These are phyloP conservation scores for Ceratobasidium sp. DNA, from an alignment of 1,284 basidiomycete genomes.

Conservation along the genomic window DNA sequence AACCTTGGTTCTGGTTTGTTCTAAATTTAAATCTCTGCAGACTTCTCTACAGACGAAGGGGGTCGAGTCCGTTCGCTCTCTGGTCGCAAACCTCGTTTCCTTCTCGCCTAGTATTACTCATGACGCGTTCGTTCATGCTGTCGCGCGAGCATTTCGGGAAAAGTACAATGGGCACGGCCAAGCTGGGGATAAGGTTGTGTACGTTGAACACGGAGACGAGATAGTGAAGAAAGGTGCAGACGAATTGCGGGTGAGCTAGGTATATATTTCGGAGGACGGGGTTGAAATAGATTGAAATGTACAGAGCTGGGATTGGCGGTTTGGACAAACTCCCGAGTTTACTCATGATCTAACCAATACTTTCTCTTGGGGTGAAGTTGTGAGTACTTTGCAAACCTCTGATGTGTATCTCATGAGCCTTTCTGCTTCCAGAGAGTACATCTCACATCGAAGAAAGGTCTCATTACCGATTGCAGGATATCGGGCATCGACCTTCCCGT, in stretches of 20 bases:
- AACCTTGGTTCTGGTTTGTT: neutral
- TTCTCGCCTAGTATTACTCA: constrained; percentile 69
- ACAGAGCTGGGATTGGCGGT: constrained; percentile 94
- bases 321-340: constrained; percentile 96
- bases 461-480: constrained; percentile 58
- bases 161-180: constrained; percentile 63
- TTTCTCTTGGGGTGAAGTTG: constrained; percentile 74
- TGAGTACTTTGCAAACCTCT: constrained; percentile 57
- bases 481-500: constrained; percentile 47
- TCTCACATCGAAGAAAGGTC: constrained; percentile 61
- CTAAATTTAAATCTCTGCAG: constrained; percentile 43
- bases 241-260: constrained; percentile 75
- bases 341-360: constrained; percentile 66
- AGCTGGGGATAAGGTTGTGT: neutral
- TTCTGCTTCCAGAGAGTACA: constrained; percentile 56
- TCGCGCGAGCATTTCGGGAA: constrained; percentile 77
- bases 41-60: constrained; percentile 83
- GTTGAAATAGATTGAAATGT: constrained; percentile 25
- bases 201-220: constrained; percentile 56
- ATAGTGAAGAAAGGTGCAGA: constrained; percentile 74
- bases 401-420: constrained; percentile 4
- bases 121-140: constrained; percentile 76
- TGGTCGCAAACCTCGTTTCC: constrained; percentile 86
- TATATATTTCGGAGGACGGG: neutral
- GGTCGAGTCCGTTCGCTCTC: constrained; percentile 91